Evolutionary conservation across 2,329 filamentous ascomycete genomes (phyloP), one percentile per base, ranked within the genome.

Genomic region (Diaporthe eres): DNA sequence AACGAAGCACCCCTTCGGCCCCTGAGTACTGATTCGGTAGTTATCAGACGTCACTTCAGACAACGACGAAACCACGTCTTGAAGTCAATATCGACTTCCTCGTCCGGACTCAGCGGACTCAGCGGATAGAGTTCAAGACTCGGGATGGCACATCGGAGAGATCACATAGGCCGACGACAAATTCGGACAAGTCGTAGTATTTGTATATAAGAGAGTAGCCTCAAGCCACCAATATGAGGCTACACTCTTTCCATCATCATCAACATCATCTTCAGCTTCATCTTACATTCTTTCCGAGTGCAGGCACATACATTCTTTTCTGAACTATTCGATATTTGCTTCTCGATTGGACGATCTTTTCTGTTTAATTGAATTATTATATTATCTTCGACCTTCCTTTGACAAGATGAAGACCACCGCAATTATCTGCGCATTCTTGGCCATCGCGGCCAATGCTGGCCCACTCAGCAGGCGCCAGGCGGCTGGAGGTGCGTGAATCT

Each of bases 41-140:
- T 39, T 47, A 68, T 68, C 63, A 68, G 63, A 68, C 63, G 63
- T 53, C 65, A 68, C 65, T 68, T 68, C 65, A 68, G 65, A 68
- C 65, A 68, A 68, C 28, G 65, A 68, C 65, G 65, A 68, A 68
- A 68, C 65, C 65, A 15, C 22, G 47, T 42, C 65, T 68, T 53
- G 65, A 68, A 68, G 65, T 68, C 65, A 68, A 53, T 68, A 53
- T 51, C 9, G 47, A 53, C 22, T 68, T 31, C 65, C 47, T 53
- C 65, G 42, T 68, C 65, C 44, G 31, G 65, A 68, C 12, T 28
- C 39, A 1, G 34, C 1, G 47, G 8, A 12, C 47, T 13, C 47
- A 15, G 34, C 34, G 47, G 65, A 68, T 39, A 37, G 65, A 34
- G 47, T 68, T 51, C 65, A 68, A 28, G 22, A 68, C 9, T 25